Base-by-base conservation (phyloP, 2,329 filamentous ascomycete species). In the Ophiostoma pallidulum region DNA sequence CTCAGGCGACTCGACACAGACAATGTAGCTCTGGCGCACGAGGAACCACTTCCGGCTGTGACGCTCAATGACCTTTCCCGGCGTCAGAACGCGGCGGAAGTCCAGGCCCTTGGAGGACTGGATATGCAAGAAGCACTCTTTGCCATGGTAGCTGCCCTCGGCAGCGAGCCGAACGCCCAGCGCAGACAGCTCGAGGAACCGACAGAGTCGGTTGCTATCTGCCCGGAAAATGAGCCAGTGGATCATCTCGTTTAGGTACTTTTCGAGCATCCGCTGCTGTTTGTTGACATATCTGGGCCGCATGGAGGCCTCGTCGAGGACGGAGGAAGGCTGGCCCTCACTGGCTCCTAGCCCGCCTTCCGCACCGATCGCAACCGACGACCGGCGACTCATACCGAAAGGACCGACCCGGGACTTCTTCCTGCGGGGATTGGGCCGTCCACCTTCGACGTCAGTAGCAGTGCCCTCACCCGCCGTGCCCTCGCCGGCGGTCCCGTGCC, bases 21-120 rank as follows among this genome's bases (percentile, higher is more conserved):
- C 91, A 51, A 98, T 83, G 60, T 98, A 98, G 68, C 89, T 97
- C 65, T 97, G 90, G 44, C 92, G 77, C n/a, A 98, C 89, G 18
- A 97, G 72, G 62, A 98, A 98, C 92, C 92, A 98, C 64, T 96
- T 96, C 16, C 89, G 87, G 51, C 80, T 84, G 65, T 96, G 90
- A 12, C 89, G 79, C 45, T 81, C 80, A 60, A 89, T 86, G 53
- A 95, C 75, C 58, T 89, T 82, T 44, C 78, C 74, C 0, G 88
- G 87, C 3, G 82, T 89, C 60, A 92, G 71, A 29, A 90, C 83
- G 55, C 83, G 83, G 52, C 89, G 78, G 59, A 91, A 89, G 64
- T 94, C 88, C 20, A 94, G 73, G 3, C 89, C 90, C 61, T 94
- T 94, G 14, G 85, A 83, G 6, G 88, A 94, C 58, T 94, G 86